A percentile compares a stretch with the other conserved stretches of the same genome.
These are phyloP conservation scores for Lactifluus piperatus DNA, from an alignment of 768 basidiomycete species.

Conservation along the genomic window DNA sequence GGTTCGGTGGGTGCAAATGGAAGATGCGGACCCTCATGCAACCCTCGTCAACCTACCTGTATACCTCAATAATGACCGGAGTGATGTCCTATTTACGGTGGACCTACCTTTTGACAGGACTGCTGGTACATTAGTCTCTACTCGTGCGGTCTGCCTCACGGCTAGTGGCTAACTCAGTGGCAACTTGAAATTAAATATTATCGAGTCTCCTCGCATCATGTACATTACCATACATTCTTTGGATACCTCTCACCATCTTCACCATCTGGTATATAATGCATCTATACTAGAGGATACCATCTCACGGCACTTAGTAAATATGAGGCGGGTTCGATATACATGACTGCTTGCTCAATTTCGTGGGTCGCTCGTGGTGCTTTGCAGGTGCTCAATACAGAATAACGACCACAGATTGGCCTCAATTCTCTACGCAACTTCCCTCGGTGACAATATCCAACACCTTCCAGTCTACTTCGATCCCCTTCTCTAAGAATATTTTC, in stretches of 20 bases:
- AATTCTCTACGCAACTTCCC: slow-evolving; percentile 29
- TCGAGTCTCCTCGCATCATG: neutral
- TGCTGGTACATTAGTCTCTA: slow-evolving; percentile 65
- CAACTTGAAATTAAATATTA: neutral
- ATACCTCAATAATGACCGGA: slow-evolving; percentile 85
- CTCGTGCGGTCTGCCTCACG: slow-evolving; percentile 85
- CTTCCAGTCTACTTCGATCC: slow-evolving; percentile 86
- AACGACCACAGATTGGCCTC: neutral
- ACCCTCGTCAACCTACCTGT: slow-evolving; percentile 75
- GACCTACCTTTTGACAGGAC: slow-evolving; percentile 68
- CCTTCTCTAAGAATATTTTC: slow-evolving; percentile 57
- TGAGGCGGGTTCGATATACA: neutral
- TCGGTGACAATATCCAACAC: slow-evolving; percentile 55
- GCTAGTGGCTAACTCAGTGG: slow-evolving; percentile 31
- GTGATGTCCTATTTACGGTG: slow-evolving; percentile 86
- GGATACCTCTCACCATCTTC: neutral
- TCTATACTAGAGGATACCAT: neutral
- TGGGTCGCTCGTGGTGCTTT: neutral
- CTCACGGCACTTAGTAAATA: neutral
- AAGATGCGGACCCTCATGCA: slow-evolving; percentile 33
- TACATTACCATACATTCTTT: neutral
- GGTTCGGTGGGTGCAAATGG: slow-evolving; percentile 72
- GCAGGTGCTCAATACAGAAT: neutral
- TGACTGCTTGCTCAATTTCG: neutral
- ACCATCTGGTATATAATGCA: neutral